Evolutionary conservation across 257 asterid species (phyloP), one percentile per base, ranked within the genome.

Genomic region (Solanum pennellii): DNA sequence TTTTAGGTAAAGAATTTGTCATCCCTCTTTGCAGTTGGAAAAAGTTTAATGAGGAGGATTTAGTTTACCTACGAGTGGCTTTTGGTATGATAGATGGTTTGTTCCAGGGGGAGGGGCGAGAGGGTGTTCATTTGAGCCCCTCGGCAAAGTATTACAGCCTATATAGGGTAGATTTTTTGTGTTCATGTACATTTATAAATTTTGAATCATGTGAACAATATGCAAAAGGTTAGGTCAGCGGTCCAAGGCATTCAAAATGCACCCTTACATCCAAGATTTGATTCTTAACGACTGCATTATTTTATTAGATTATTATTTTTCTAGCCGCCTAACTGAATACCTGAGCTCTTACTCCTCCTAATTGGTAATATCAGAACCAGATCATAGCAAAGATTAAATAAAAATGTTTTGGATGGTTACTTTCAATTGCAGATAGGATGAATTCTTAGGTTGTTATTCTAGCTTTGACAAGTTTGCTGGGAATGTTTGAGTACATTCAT

Each of bases 21-120:
- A 74, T 84, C 35, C 35, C 79, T 9, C 77, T 33, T 33, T 71
- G 42, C 77, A 8, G n/a, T 33, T 71, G 44, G n/a, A 7, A 31
- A 79, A n/a, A 31, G 52, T 31, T 56, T 73, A 83, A 20, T 29
- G 39, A 25, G 37, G 85, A 47, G 71, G 60, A 5, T 44, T 5
- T 4, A 47, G 44, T 45, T 18, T 84, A 93, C 98, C 97, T 94
- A 96, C 91, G 94, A 89, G 93, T 94, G 98, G 92, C 97, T 95
- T 92, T 95, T 95, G 87, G 94, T 97, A 42, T 95, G 97, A 89
- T 95, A 94, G 74, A 95, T 94, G 12, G 97, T 95, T 80, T 93
- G 62, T 52, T 7, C 62, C 5, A 7, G 62, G n/a, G 62, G n/a
- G 62, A 52, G 62, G 62, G 62, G 18, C n/a, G 62, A 52, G 62